phyloP scores from a whole-genome alignment of 805 yeast genomes.

The Suhomyces faveliae region DNA sequence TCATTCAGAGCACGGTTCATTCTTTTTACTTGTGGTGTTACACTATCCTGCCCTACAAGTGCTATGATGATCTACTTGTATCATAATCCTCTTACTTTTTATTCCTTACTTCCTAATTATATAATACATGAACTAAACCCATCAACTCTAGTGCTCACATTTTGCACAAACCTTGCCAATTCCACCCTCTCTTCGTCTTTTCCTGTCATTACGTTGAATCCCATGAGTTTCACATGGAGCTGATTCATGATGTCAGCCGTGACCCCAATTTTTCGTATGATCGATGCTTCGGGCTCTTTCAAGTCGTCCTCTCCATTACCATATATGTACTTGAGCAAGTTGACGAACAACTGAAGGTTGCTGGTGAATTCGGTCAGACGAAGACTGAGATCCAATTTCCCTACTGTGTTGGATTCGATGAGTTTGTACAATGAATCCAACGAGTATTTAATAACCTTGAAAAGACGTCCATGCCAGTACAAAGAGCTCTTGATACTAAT shows the following conservation, averaged over 20 bases:
- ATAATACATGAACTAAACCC: not conserved
- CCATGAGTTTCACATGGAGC: conserved; percentile 18
- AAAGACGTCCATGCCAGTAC: conserved; percentile 35
- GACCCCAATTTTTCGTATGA: conserved; percentile 9
- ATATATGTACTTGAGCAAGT: conserved; percentile 28
- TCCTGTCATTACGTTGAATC: conserved; percentile 20
- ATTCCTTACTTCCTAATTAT: not conserved
- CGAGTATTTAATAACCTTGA: conserved; percentile 35
- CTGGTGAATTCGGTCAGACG: conserved; percentile 32
- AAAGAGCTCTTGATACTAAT: conserved; percentile 22
- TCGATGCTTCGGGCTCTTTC: conserved; percentile 10
- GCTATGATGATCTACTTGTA: no score
- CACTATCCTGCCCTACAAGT: no score
- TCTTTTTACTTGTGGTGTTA: no score
- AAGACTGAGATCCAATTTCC: conserved; percentile 17
- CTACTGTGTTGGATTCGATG: conserved; percentile 11
- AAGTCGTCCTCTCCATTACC: conserved; percentile 9
- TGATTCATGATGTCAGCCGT: conserved; percentile 11
- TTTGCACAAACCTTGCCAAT: conserved; percentile 9
- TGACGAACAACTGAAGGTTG: conserved; percentile 32
- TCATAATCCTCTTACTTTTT: not conserved
- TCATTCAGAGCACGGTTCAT: no score
- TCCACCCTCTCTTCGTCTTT: conserved; percentile 11
- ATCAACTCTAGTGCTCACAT: not conserved
- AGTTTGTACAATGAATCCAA: conserved; percentile 21